Evolutionary conservation across 2,329 filamentous ascomycete genomes (phyloP).

Genomic region (Ophiocordyceps sinensis): DNA sequence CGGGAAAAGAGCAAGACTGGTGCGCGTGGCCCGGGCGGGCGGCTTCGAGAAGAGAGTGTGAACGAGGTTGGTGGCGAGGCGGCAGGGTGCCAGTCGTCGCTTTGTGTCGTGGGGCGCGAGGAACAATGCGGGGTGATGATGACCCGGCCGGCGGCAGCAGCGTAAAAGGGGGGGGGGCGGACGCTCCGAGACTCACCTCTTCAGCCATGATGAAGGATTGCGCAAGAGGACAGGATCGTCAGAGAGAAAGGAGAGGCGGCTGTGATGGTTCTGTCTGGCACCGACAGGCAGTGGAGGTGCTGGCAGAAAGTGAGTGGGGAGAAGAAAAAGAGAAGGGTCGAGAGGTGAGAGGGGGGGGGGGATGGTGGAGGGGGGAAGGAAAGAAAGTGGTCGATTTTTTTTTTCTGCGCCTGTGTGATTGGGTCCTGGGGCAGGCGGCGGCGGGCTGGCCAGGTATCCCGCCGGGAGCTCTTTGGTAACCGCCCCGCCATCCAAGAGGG

Average conservation of each 20-base stretch:
- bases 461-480: too few relatives aligned
- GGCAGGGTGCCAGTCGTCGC: slow-evolving; percentile 1
- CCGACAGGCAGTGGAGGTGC: slow-evolving; percentile 9
- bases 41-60: neutral
- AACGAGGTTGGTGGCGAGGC: neutral
- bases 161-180: slow-evolving; percentile 6
- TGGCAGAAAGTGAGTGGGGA: slow-evolving; percentile 7
- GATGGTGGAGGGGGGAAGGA: slow-evolving; percentile 13
- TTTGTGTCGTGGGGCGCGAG: slow-evolving; percentile 20
- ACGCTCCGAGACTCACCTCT: slow-evolving; percentile 29
- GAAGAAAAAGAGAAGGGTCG: slow-evolving; percentile 6
- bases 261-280: slow-evolving; percentile 4
- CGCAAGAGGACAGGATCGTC: slow-evolving; percentile 18
- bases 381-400: slow-evolving; percentile 16
- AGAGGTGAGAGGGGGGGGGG: slow-evolving; percentile 15
- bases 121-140: slow-evolving; percentile 34
- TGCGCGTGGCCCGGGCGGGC: neutral
- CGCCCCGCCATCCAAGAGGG: too few relatives aligned
- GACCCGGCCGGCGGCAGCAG: slow-evolving; percentile 15
- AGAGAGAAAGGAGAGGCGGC: slow-evolving; percentile 9
- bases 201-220: slow-evolving; percentile 43
- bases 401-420: slow-evolving; percentile 22
- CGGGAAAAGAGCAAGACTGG: neutral
- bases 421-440: slow-evolving; percentile 6
- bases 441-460: too few relatives aligned